Evolutionary conservation across 1,139 yeast species (phyloP), one percentile per base, ranked within the genome.

Genomic region (Candida sanyaensis): DNA sequence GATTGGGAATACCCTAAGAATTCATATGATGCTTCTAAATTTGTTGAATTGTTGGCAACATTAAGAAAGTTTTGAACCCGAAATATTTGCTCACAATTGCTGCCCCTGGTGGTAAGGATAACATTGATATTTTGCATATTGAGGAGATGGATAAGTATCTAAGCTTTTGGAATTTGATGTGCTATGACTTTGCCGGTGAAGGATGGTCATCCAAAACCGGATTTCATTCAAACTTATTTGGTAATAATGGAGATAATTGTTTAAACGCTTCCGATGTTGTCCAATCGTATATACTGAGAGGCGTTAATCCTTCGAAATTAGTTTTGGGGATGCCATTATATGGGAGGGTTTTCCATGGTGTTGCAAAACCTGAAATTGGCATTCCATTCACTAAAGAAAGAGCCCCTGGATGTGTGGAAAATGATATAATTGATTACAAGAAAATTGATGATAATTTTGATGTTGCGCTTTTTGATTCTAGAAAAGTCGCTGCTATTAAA

Each of bases 1-100:
- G 99, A 93, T 66, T 93, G 97, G 97, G 99, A 93, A 63, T 92
- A 86, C 56, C 96, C 97, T 0, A 62, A 67, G 23, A 73, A 66
- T 38, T 56, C 58, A 2, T 56, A 62, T 1, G 85, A 88, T 51
- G 81, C 83, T 1, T 47, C 55, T 1, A 62, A 64, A 43, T 75
- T 84, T 50, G 71, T 80, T 1, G 63, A 65, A 10, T 56, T 89
- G 33, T 64, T 88, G 9, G 58, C 57, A 28, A 55, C 51, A 10
- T 58, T 88, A 12, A 71, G 86, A 38, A 43, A 34, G 0, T 67
- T 63, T 61, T 88, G 49, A 46, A 52, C 3, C 53, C 60, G 1
- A 47, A 48, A 9, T 53, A 80, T 44, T 66, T 77, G 4, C 64
- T 92, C 34, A 78, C 93, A 0, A 66, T 88, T 17, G 97, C 98